Evolutionary conservation across 306 rosid genomes (phyloP).

Genomic region (Fagus sylvatica): DNA sequence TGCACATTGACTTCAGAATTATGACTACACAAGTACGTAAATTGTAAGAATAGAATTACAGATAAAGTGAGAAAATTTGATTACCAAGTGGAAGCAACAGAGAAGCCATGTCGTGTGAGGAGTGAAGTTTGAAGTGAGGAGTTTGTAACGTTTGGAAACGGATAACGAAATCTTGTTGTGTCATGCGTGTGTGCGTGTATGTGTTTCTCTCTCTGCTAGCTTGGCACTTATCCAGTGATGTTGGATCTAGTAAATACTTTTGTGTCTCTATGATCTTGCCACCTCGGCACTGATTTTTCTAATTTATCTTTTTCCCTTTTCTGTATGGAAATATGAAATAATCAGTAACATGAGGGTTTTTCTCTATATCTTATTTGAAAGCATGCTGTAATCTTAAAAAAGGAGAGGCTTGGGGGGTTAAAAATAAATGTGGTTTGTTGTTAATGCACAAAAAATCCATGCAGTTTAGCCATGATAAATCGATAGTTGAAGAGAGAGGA

Average conservation of each 20-base stretch:
- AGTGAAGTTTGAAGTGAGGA: background rate
- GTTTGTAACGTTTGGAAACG: conserved; percentile 35
- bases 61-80: background rate
- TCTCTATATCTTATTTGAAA: too few relatives aligned
- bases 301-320: too few relatives aligned
- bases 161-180: conserved; percentile 60
- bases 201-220: background rate
- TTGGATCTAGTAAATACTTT: background rate
- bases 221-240: background rate
- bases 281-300: too few relatives aligned
- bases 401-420: too few relatives aligned
- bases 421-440: too few relatives aligned
- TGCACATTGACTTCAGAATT: background rate
- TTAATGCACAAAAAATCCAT: too few relatives aligned
- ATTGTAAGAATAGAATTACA: background rate
- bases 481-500: too few relatives aligned
- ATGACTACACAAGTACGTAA: background rate
- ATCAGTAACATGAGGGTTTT: too few relatives aligned
- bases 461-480: too few relatives aligned
- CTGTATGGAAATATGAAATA: too few relatives aligned
- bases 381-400: too few relatives aligned
- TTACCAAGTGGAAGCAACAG: conserved; percentile 64
- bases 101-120: conserved; percentile 47
- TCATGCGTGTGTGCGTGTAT: background rate
- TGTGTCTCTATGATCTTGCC: background rate